Base-by-base conservation (phyloP, 345 rosid genomes). In the Hibiscus syriacus region DNA sequence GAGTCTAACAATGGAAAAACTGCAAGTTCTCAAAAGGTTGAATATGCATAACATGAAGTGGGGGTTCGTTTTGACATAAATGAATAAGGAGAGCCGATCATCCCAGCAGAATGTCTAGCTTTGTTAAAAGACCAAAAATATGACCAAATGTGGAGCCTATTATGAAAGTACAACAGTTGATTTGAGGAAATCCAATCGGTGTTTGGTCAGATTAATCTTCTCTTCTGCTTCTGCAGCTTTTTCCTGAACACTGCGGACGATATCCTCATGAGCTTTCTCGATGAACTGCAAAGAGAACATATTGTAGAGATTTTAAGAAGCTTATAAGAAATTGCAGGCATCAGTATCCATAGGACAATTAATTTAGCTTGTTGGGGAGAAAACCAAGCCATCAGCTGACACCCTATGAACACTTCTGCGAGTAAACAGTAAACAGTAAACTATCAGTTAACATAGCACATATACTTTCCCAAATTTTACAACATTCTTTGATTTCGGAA, bases 221-320 rank as follows among this genome's bases (percentile, higher is more conserved):
- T 93, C 98, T 80, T 90, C 90, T 34, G 83, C 83, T 80, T 93
- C 96, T 62, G 84, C 92, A 32, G 86, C 99, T 79, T 93, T 87
- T 73, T 87, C 92, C 74, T 67, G 70, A 50, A 87, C 96, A 22
- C 92, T 86, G 13, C 81, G 82, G 27, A 94, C 99, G 25, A 94
- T 82, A 76, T 90, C 86, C 82, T 87, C 85, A 0, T 92, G 96
- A 76, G 97, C 97, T 78, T 80, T 90, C 83, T 89, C 92, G 57
- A 86, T 72, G 59, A 89, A 94, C 97, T 88, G 86, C 71, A 77
- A 25, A 29, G 55, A n/a, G 38, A 6, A 72, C 38, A 69, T 30
- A 30, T 9, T 29, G 8, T 16, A n/a, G n/a, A 69, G 49, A 70
- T 13, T 10, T 65, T 57, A 20, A 54, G 57, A 32, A 16, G 48